Conservation (phyloP, 495 filamentous ascomycete species). For the Trichodelitschia bisporula region DNA sequence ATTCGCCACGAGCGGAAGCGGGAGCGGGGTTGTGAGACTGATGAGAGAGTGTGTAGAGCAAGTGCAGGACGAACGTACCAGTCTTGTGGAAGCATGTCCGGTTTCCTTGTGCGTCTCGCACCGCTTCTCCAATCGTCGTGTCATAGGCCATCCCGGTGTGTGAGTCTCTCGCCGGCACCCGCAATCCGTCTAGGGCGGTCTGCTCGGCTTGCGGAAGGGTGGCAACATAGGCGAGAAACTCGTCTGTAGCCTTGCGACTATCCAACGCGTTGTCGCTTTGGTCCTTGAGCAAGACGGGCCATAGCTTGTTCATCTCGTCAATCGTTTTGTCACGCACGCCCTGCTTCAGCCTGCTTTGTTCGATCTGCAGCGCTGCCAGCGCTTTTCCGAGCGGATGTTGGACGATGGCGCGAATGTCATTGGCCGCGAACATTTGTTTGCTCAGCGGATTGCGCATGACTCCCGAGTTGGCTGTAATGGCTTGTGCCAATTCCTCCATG, state of each 20-base stretch:
- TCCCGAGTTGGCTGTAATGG: slow-evolving; percentile 6
- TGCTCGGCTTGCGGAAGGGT: slow-evolving; percentile 5
- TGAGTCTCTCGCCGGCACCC: slow-evolving; percentile 4
- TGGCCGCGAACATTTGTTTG: slow-evolving; percentile 12
- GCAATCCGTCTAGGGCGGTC: slow-evolving; percentile 3
- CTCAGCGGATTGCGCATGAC: slow-evolving; percentile 17
- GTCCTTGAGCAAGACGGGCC: slow-evolving; percentile 2
- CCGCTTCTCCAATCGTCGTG: slow-evolving; percentile 5
- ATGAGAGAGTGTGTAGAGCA: too few relatives aligned
- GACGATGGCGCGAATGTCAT: slow-evolving; percentile 13
- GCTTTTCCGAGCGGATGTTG: slow-evolving; percentile 12
- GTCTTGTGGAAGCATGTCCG: slow-evolving; percentile 6
- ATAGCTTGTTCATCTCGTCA: slow-evolving; percentile 3
- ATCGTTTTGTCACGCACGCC: slow-evolving; percentile 4
- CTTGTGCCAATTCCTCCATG: slow-evolving; percentile 15
- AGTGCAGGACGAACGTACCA: too few relatives aligned
- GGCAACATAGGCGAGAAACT: slow-evolving; percentile 5
- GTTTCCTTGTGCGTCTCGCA: slow-evolving; percentile 6
- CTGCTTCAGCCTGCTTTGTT: slow-evolving; percentile 2
- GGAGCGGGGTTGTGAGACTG: too few relatives aligned
- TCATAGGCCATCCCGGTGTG: slow-evolving; percentile 6
- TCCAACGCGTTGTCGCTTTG: slow-evolving; percentile 1
- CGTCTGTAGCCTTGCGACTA: slow-evolving; percentile 6
- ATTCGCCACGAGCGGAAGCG: too few relatives aligned
- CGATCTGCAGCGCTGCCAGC: slow-evolving; percentile 2